These are phyloP conservation scores for Pascua sp. DNA, from an alignment of 1,284 basidiomycete species.

Conservation along the genomic window DNA sequence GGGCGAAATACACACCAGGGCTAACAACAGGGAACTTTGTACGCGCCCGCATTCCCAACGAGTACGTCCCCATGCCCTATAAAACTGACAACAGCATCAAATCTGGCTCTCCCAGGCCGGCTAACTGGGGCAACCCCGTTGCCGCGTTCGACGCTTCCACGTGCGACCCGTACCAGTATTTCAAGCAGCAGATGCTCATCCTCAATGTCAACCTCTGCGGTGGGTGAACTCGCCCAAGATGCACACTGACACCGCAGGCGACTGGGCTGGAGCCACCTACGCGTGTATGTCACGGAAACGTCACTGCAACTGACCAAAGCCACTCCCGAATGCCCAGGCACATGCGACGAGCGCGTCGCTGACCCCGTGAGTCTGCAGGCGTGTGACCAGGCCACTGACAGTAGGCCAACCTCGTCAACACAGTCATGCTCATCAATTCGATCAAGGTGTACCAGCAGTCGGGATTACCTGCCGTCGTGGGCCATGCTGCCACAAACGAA, in stretches of 20 bases:
- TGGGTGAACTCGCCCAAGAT: slow-evolving; percentile 9
- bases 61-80: slow-evolving; percentile 42
- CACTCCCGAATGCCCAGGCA: slow-evolving; percentile 61
- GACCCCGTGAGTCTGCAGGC: slow-evolving; percentile 51
- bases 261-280: slow-evolving; percentile 64
- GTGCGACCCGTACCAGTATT: slow-evolving; percentile 66
- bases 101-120: slow-evolving; percentile 58
- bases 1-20: background rate
- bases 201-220: slow-evolving; percentile 60
- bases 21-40: slow-evolving; percentile 58
- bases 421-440: slow-evolving; percentile 45
- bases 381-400: background rate
- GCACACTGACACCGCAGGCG: slow-evolving; percentile 46
- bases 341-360: slow-evolving; percentile 63
- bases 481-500: too few relatives aligned
- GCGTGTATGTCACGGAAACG: slow-evolving; percentile 22
- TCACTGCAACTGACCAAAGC: background rate
- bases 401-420: slow-evolving; percentile 42
- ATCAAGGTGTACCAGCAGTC: slow-evolving; percentile 42
- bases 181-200: slow-evolving; percentile 64
- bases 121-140: slow-evolving; percentile 63
- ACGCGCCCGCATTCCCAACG: slow-evolving; percentile 62
- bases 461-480: background rate
- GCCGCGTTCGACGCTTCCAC: slow-evolving; percentile 62
- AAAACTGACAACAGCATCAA: slow-evolving; percentile 51